Percentiles rank a stretch among this genome's conserved stretches.
Evolutionary conservation across 768 basidiomycete genomes (phyloP).

Genomic region (Pulveroboletus sp.): DNA sequence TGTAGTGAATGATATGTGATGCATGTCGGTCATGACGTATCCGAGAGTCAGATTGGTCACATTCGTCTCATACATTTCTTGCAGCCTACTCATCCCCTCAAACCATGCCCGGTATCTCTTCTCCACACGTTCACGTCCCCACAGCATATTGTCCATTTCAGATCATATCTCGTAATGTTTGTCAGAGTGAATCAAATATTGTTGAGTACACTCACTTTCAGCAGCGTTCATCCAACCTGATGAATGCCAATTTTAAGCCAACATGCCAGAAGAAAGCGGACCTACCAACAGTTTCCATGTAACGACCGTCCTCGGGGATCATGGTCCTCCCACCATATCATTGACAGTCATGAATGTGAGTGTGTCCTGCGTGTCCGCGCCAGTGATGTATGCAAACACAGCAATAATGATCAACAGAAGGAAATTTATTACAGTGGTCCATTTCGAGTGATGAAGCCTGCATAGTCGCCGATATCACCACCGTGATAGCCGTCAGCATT

Average conservation of each 20-base stretch:
- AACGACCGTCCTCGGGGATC: conserved; percentile 79
- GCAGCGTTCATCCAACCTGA: conserved; percentile 55
- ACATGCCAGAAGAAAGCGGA: background rate
- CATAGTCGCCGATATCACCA: conserved; percentile 57
- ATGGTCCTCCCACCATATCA: conserved; percentile 21
- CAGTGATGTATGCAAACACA: background rate
- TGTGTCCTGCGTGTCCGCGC: conserved; percentile 47
- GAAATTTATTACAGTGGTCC: conserved; percentile 62
- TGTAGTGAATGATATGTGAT: conserved; percentile 16
- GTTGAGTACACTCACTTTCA: conserved; percentile 33
- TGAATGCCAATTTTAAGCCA: background rate
- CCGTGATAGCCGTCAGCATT: too few relatives aligned
- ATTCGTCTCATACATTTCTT: conserved; percentile 27
- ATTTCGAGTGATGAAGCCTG: conserved; percentile 55
- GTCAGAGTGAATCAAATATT: conserved; percentile 51
- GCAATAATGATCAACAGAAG: background rate
- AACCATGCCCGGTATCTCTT: conserved; percentile 55
- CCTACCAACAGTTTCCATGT: conserved; percentile 89
- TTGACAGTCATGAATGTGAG: conserved; percentile 24
- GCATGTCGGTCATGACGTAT: conserved; percentile 71
- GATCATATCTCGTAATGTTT: background rate
- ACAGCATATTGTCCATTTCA: conserved; percentile 20
- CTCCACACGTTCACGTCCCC: conserved; percentile 49
- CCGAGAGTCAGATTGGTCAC: conserved; percentile 59
- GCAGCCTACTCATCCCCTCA: conserved; percentile 47